Evolutionary conservation across 2,329 filamentous ascomycete genomes (phyloP), one percentile per base, ranked within the genome.

Genomic region (Decorospora gaudefroyi): DNA sequence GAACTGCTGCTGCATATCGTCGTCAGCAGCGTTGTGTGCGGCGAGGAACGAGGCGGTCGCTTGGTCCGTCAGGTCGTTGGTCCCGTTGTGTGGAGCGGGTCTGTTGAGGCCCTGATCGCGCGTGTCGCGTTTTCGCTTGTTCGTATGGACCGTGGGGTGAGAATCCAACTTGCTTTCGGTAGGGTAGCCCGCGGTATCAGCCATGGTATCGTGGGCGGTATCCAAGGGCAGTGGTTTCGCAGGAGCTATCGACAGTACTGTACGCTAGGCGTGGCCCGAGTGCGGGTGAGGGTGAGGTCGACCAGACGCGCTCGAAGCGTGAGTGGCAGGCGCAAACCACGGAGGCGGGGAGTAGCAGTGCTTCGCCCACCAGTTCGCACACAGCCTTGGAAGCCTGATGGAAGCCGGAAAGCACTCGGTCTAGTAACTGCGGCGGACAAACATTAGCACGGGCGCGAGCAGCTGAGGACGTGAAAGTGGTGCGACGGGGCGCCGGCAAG

Each of bases 71-170:
- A 70, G 36, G 31, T 69, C 66, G 49, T 65, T 70, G 33, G 54
- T 61, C 45, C 57, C 61, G 12, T 58, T 42, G 37, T 62, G 60
- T 21, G 69, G 69, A 12, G 69, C 68, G 18, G 71, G 58, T 36
- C 74, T 61, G 23, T 61, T 59, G 46, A 63, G 50, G 57, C 71
- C 68, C 65, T 72, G 64, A 37, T 77, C 74, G 45, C 72, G 69
- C 19, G 72, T 64, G 35, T 74, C 73, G 44, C 74, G 73, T 66
- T 77, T 77, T 39, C 74, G 68, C 61, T 77, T 77, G 56, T 71
- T 72, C 36, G 61, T 61, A 40, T 66, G 45, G 17, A 56, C 51
- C 41, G 59, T 62, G 51, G 64, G 62, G 52, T 66, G 63, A 8
- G 59, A 42, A 37, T 63, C 59, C 49, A 70, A 51, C 53, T 70